A percentile compares a stretch with the other conserved stretches of the same genome.
Evolutionary conservation across 2,329 filamentous ascomycete species (phyloP).

Genomic region (Fusarium tuaranense): DNA sequence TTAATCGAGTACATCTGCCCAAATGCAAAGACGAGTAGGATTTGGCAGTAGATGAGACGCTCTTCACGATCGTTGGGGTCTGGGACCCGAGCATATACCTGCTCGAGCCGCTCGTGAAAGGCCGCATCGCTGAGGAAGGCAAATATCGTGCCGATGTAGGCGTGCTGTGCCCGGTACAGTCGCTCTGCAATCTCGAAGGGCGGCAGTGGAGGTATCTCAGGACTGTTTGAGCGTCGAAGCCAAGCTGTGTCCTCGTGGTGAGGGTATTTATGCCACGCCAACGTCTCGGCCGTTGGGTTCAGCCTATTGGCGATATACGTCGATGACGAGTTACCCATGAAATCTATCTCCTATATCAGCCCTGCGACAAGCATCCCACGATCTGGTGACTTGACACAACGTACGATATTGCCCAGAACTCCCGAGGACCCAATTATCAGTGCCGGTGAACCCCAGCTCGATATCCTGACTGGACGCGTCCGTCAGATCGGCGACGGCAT

Average conservation of each 20-base stretch:
- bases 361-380: neutral
- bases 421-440: neutral
- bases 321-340: neutral
- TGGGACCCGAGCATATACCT: neutral
- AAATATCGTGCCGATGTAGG: neutral
- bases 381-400: accelerated
- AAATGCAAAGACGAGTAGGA: neutral
- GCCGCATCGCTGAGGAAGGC: neutral
- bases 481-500: neutral
- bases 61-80: neutral
- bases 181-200: neutral
- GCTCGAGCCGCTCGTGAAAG: neutral
- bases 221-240: neutral
- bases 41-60: neutral
- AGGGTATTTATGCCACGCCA: neutral
- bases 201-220: neutral
- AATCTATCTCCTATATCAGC: neutral
- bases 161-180: neutral
- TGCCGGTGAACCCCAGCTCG: neutral
- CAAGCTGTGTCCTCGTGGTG: neutral
- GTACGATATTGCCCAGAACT: neutral
- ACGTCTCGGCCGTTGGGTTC: neutral
- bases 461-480: neutral
- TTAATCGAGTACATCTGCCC: neutral
- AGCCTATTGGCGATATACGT: neutral